Percentiles rank a stretch among this genome's conserved stretches.
Conservation (phyloP, 108 stramenopile genomes). For the Discostella stelligeroides region DNA sequence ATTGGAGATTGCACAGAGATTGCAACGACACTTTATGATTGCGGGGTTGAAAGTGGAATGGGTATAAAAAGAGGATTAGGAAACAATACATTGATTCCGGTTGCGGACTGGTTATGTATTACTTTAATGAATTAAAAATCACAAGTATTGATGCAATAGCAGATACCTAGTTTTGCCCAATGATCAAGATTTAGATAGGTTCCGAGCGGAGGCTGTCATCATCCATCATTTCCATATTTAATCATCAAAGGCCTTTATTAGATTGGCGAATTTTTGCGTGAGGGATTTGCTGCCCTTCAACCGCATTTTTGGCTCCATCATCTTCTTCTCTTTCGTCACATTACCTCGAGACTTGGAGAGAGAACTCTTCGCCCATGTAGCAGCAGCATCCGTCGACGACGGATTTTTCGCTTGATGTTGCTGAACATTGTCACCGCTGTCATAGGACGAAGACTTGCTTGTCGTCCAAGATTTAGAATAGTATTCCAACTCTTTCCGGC, state of each 20-base stretch:
- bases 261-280: conserved; percentile 39
- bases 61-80: conserved; percentile 8
- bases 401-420: neutral
- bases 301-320: conserved; percentile 32
- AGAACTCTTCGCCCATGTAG: neutral
- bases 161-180: too few relatives aligned
- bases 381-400: neutral
- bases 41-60: conserved; percentile 88
- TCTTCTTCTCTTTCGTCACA: conserved; percentile 22
- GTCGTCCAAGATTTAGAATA: conserved; percentile 16
- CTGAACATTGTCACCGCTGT: neutral
- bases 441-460: conserved; percentile 4
- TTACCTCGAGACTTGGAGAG: neutral
- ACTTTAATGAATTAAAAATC: too few relatives aligned
- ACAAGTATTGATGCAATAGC: too few relatives aligned
- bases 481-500: conserved; percentile 37
- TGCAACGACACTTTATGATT: conserved; percentile 97
- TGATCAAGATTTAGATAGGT: too few relatives aligned
- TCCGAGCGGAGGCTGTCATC: too few relatives aligned
- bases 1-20: conserved; percentile 94
- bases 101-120: too few relatives aligned
- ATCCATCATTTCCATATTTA: too few relatives aligned
- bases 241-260: conserved; percentile 41
- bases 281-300: conserved; percentile 42
- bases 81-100: neutral